Conservation (phyloP, 1,284 basidiomycete genomes). For the Sanguinoderma infundibulare region DNA sequence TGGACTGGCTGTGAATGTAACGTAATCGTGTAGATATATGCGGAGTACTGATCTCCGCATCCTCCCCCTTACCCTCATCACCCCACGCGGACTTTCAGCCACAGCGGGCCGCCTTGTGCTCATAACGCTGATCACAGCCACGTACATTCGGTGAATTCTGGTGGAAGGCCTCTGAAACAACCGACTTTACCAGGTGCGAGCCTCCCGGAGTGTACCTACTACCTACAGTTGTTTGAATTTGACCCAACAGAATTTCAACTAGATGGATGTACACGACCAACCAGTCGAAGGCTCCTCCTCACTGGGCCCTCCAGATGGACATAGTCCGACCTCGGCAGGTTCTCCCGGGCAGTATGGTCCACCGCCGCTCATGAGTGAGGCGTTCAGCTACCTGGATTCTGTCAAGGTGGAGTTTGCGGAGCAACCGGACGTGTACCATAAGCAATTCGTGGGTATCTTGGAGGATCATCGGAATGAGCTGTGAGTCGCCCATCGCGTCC, state of each 20-base stretch:
- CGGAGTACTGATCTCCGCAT: too few species aligned
- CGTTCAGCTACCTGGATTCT: constrained; percentile 92
- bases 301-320: background rate
- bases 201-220: too few species aligned
- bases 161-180: too few species aligned
- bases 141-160: background rate
- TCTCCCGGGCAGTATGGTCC: constrained; percentile 29
- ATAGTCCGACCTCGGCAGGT: background rate
- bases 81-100: too few species aligned
- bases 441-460: constrained; percentile 95
- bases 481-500: constrained; percentile 50
- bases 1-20: too few species aligned
- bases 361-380: constrained; percentile 83
- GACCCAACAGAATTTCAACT: too few species aligned
- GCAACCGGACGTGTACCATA: constrained; percentile 92
- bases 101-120: background rate
- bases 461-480: constrained; percentile 94
- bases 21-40: too few species aligned
- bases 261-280: too few species aligned
- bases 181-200: too few species aligned
- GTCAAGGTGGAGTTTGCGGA: constrained; percentile 90
- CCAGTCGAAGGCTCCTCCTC: too few species aligned
- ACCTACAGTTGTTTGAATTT: too few species aligned
- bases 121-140: background rate
- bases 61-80: too few species aligned